A percentile compares a stretch with the other conserved stretches of the same genome.
Evolutionary conservation across 257 asterid genomes (phyloP).

Genomic region (Verbena officinalis): DNA sequence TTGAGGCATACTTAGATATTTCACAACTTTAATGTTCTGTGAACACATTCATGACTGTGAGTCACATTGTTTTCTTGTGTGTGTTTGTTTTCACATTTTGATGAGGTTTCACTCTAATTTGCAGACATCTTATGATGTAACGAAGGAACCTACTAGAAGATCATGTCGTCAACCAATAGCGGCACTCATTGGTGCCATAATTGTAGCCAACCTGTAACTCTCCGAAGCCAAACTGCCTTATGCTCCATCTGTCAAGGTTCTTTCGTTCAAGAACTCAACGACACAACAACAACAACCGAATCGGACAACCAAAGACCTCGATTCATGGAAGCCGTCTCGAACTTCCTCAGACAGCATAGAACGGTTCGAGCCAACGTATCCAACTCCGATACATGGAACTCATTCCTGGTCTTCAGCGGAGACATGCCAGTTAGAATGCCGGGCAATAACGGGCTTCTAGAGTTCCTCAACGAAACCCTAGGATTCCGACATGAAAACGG

Average conservation of each 20-base stretch:
- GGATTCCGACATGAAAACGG: slow-evolving; percentile 79
- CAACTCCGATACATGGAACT: slow-evolving; percentile 54
- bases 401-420: slow-evolving; percentile 77
- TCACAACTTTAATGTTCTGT: not conserved
- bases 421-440: slow-evolving; percentile 71
- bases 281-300: slow-evolving; percentile 35
- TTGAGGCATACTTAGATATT: not conserved
- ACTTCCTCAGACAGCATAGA: slow-evolving; percentile 64
- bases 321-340: slow-evolving; percentile 66
- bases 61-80: too few species aligned
- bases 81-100: too few species aligned
- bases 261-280: slow-evolving; percentile 71
- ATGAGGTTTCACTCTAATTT: too few species aligned
- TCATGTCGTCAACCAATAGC: slow-evolving; percentile 69
- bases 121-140: slow-evolving; percentile 1
- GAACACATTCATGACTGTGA: too few species aligned
- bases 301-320: slow-evolving; percentile 59
- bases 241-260: slow-evolving; percentile 72
- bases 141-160: slow-evolving; percentile 8
- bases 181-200: slow-evolving; percentile 85
- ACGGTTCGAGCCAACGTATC: slow-evolving; percentile 41
- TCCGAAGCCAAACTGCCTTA: slow-evolving; percentile 36
- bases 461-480: slow-evolving; percentile 74
- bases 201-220: slow-evolving; percentile 64
- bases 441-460: slow-evolving; percentile 61